Percentiles rank a stretch among this genome's conserved stretches.
phyloP scores from a whole-genome alignment of 176 grass and related monocot species.

The Musa itinerans region DNA sequence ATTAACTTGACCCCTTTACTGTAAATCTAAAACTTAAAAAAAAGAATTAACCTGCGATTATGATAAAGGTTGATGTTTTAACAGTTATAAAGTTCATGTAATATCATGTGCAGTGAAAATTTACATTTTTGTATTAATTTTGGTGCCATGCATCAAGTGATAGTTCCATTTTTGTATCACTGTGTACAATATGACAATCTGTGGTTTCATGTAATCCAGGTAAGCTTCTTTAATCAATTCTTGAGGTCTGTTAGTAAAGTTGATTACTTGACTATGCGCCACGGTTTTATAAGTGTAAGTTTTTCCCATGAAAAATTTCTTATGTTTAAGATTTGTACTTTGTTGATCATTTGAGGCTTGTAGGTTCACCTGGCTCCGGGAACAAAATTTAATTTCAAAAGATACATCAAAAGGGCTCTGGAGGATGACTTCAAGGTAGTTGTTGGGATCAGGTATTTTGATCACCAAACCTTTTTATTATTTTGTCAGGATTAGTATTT shows the following conservation, averaged over 20 bases:
- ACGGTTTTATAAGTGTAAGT: slow-evolving; percentile 83
- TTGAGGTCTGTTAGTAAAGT: slow-evolving; percentile 57
- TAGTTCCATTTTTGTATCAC: background rate
- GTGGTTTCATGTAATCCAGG: slow-evolving; percentile 15
- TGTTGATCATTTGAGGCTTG: background rate
- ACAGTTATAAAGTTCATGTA: background rate
- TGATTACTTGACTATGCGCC: slow-evolving; percentile 76
- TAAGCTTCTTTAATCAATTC: slow-evolving; percentile 74
- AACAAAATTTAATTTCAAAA: slow-evolving; percentile 71
- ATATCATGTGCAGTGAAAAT: background rate
- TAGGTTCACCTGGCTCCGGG: slow-evolving; percentile 76
- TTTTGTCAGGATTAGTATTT: too few relatives aligned
- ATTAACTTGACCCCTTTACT: background rate
- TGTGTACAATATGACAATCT: slow-evolving; percentile 23
- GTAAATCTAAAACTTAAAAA: background rate
- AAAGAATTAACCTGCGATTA: background rate
- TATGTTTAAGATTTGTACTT: background rate
- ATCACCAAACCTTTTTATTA: background rate
- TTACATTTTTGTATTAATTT: background rate
- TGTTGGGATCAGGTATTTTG: slow-evolving; percentile 65
- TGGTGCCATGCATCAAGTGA: too few relatives aligned
- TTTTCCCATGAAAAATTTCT: background rate
- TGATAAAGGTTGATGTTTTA: background rate
- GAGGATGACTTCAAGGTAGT: slow-evolving; percentile 95
- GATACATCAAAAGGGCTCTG: slow-evolving; percentile 71